These are phyloP conservation scores for Eucalyptus coolabah DNA, from an alignment of 345 rosid genomes.

Conservation along the genomic window DNA sequence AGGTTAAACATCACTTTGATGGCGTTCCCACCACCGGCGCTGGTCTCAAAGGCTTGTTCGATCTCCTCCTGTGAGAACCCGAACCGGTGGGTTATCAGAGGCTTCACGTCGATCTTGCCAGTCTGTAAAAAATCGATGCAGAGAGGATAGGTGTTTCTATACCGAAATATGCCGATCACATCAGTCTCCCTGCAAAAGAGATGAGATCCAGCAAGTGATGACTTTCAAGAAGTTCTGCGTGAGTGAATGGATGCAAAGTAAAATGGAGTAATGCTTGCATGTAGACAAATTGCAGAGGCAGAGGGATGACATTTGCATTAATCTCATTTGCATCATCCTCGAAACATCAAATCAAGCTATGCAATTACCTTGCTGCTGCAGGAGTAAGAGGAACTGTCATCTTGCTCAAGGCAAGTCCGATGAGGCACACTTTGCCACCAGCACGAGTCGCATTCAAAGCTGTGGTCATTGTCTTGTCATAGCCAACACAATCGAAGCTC, in stretches of 20 bases:
- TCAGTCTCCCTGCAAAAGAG: constrained; percentile 64
- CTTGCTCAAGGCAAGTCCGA: constrained; percentile 62
- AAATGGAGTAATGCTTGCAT: not conserved
- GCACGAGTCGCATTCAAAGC: constrained; percentile 59
- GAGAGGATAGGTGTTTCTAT: constrained; percentile 85
- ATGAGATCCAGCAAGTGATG: not conserved
- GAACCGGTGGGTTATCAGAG: constrained; percentile 79
- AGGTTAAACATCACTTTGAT: constrained; percentile 94
- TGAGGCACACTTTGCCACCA: constrained; percentile 95
- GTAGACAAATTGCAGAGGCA: not conserved
- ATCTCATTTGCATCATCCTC: not conserved
- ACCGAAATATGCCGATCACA: constrained; percentile 67
- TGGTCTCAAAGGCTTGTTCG: constrained; percentile 84
- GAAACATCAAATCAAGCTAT: not conserved
- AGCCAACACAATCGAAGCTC: constrained; percentile 87
- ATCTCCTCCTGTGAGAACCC: constrained; percentile 77
- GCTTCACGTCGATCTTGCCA: constrained; percentile 81
- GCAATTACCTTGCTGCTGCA: constrained; percentile 74
- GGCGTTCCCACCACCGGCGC: constrained; percentile 74
- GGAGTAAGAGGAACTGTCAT: constrained; percentile 86
- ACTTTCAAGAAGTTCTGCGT: not conserved
- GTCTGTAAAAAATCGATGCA: constrained; percentile 67
- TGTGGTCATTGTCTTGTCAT: constrained; percentile 78
- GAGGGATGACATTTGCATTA: not conserved
- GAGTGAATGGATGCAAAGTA: not conserved